A percentile compares a stretch with the other conserved stretches of the same genome.
Conservation (phyloP, 2,329 filamentous ascomycete species). For the Aspergillus fischeri region DNA sequence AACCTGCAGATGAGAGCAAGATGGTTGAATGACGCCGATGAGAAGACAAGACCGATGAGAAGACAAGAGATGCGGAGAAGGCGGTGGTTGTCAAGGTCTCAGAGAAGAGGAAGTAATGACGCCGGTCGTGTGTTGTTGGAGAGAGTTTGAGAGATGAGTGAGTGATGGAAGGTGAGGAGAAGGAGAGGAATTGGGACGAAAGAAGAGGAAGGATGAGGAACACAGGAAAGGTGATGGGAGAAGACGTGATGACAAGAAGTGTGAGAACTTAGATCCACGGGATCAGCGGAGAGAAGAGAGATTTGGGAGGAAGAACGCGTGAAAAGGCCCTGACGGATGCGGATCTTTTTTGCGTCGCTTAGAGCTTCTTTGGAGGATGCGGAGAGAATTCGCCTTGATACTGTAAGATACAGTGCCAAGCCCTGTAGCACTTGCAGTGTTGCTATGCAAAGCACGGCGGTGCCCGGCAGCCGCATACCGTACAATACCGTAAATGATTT, state of each 20-base stretch:
- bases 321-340: slow-evolving; percentile 15
- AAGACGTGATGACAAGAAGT: slow-evolving; percentile 5
- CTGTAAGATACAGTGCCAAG: slow-evolving; percentile 4
- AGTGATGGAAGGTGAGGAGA: slow-evolving; percentile 10
- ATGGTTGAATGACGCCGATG: slow-evolving; percentile 9
- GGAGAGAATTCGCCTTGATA: slow-evolving; percentile 17
- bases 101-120: slow-evolving; percentile 12
- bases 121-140: too few relatives aligned
- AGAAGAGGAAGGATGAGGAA: slow-evolving; percentile 7
- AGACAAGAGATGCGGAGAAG: slow-evolving; percentile 4
- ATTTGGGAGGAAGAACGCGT: slow-evolving; percentile 6
- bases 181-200: slow-evolving; percentile 10
- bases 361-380: slow-evolving; percentile 16
- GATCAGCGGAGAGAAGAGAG: slow-evolving; percentile 2
- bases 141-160: neutral
- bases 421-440: neutral
- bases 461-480: slow-evolving; percentile 3
- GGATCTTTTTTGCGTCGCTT: slow-evolving; percentile 3
- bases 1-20: slow-evolving; percentile 29
- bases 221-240: slow-evolving; percentile 13
- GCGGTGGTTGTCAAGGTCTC: slow-evolving; percentile 12
- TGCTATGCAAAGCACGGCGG: neutral
- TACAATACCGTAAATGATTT: slow-evolving; percentile 12
- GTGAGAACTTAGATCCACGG: slow-evolving; percentile 14
- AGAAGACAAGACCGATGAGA: slow-evolving; percentile 10